Conservation (phyloP, 202 grass and related monocot genomes). For the Schoenoplectus tabernaemontani region DNA sequence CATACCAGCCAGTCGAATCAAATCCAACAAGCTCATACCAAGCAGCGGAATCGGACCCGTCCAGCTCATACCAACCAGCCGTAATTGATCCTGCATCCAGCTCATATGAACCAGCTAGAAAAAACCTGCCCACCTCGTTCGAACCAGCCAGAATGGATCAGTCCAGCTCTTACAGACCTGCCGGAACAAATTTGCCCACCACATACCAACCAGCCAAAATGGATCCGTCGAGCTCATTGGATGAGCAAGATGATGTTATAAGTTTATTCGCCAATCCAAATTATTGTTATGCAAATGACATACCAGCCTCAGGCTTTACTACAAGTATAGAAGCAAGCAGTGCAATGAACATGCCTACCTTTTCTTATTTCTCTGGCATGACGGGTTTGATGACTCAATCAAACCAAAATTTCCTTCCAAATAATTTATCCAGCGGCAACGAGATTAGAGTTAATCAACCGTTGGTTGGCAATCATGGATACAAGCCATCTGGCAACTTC, state of each 20-base stretch:
- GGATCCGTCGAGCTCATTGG: constrained; percentile 18
- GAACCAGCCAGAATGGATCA: not conserved
- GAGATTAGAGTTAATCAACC: not conserved
- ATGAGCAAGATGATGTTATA: constrained; percentile 15
- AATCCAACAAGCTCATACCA: constrained; percentile 1
- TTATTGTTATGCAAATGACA: constrained; percentile 16
- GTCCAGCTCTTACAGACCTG: not conserved
- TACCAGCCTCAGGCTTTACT: not conserved
- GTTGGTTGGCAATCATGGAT: not conserved
- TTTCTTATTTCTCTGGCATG: constrained; percentile 4
- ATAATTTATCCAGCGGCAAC: not conserved
- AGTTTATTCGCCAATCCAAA: constrained; percentile 26
- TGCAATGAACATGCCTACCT: not conserved
- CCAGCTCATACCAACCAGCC: not conserved
- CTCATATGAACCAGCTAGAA: no score
- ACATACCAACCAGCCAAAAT: constrained; percentile 3
- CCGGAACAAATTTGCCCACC: constrained; percentile 12
- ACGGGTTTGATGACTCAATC: not conserved
- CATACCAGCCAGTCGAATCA: no score
- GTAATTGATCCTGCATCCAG: no score
- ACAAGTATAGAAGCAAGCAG: not conserved
- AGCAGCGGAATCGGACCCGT: constrained; percentile 15
- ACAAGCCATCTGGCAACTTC: not conserved
- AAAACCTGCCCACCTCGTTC: no score
- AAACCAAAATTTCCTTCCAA: not conserved